Evolutionary conservation across 192 early-diverging fungal species (phyloP).

Genomic region (Entophlyctis helioformis): DNA sequence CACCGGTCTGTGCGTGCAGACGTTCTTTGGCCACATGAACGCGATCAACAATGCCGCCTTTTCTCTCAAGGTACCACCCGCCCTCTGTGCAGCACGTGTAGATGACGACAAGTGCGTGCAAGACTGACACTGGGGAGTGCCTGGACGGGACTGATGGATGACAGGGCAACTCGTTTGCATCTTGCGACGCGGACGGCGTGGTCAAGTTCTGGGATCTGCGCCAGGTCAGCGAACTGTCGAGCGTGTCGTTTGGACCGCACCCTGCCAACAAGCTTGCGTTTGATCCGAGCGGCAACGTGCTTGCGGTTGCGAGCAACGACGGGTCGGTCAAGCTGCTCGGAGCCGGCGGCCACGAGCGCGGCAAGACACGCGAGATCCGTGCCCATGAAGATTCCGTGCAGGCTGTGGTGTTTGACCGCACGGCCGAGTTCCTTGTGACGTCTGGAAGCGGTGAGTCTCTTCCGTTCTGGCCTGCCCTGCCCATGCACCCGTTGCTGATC

Average conservation of each 20-base stretch:
- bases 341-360: neutral
- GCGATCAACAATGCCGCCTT: constrained; percentile 31
- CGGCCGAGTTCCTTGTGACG: constrained; percentile 31
- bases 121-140: too few species aligned
- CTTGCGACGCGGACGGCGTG: constrained; percentile 34
- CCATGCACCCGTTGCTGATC: too few species aligned
- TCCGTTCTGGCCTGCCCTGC: neutral
- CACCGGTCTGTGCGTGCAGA: constrained; percentile 34
- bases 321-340: constrained; percentile 5
- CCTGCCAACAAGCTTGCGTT: constrained; percentile 33
- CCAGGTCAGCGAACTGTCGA: constrained; percentile 20
- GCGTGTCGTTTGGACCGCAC: constrained; percentile 24
- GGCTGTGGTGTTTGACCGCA: constrained; percentile 27
- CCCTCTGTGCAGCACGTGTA: too few species aligned
- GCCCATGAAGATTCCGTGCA: constrained; percentile 27
- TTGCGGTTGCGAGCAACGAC: constrained; percentile 34
- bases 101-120: too few species aligned
- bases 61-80: neutral
- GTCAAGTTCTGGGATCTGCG: constrained; percentile 44
- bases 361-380: too few species aligned
- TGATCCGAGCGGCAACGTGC: constrained; percentile 26
- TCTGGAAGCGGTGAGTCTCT: constrained; percentile 21
- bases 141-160: too few species aligned
- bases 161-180: constrained; percentile 30
- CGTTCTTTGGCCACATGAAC: constrained; percentile 40